Percentiles rank a stretch among this genome's conserved stretches.
Conservation (phyloP, 805 yeast genomes). For the Pichia cephalocereana region DNA sequence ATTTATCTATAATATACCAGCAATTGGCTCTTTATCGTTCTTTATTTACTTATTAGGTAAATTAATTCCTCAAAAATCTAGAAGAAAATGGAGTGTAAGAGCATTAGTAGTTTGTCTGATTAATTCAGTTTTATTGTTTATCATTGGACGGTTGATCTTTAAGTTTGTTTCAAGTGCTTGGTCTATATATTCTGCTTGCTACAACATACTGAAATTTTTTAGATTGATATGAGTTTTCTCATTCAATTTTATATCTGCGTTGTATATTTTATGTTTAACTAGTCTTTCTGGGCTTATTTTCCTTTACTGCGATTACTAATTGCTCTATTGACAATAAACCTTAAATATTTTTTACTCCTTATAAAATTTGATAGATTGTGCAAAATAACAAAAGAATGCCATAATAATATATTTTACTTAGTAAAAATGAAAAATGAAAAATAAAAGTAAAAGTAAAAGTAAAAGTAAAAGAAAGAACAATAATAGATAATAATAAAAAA, state of each 20-base stretch:
- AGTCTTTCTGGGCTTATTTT: too few species aligned
- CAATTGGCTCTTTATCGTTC: neutral
- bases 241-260: too few species aligned
- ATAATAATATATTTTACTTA: neutral
- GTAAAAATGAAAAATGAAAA: neutral
- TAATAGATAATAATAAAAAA: neutral
- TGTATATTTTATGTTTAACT: too few species aligned
- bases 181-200: neutral
- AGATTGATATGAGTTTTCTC: neutral
- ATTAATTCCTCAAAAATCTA: neutral
- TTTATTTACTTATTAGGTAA: neutral
- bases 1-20: neutral
- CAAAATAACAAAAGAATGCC: too few species aligned
- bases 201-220: neutral
- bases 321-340: too few species aligned
- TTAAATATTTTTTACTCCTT: too few species aligned
- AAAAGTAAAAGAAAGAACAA: neutral
- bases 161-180: neutral
- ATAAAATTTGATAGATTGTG: too few species aligned
- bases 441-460: neutral
- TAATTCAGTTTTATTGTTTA: neutral
- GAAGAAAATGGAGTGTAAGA: neutral
- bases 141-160: neutral
- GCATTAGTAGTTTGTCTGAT: neutral
- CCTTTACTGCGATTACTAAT: too few species aligned